Percentiles rank a stretch among this genome's conserved stretches.
phyloP scores from a whole-genome alignment of 192 early-diverging fungal species.

The Polychytrium aggregatum region DNA sequence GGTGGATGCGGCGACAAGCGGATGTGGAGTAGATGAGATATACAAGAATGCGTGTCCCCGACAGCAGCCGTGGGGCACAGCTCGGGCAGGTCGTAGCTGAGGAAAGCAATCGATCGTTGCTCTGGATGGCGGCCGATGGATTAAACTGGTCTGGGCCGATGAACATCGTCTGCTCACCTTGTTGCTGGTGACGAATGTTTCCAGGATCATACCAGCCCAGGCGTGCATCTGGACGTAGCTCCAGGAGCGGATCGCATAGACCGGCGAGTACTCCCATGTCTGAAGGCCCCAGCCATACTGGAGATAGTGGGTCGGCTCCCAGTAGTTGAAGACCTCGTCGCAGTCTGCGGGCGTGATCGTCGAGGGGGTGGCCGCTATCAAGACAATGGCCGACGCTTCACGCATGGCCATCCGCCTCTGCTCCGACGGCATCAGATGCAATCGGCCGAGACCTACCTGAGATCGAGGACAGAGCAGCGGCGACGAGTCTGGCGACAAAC shows the following conservation, averaged over 20 bases:
- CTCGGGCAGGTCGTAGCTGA: too few species aligned
- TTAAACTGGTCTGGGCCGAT: too few species aligned
- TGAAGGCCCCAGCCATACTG: slow-evolving; percentile 74
- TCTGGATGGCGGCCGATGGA: too few species aligned
- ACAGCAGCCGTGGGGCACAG: too few species aligned
- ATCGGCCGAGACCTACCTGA: not conserved
- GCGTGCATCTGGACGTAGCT: slow-evolving; percentile 59
- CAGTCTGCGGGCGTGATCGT: slow-evolving; percentile 42
- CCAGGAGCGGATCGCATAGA: slow-evolving; percentile 83
- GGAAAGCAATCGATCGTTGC: too few species aligned
- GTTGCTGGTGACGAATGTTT: slow-evolving; percentile 21
- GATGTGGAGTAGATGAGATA: not conserved
- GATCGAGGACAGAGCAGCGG: slow-evolving; percentile 44
- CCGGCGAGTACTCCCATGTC: slow-evolving; percentile 94
- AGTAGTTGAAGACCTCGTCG: slow-evolving; percentile 93
- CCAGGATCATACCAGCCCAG: slow-evolving; percentile 25
- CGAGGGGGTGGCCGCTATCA: not conserved
- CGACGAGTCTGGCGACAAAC: slow-evolving; percentile 37
- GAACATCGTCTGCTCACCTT: slow-evolving; percentile 19
- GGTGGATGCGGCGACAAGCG: not conserved
- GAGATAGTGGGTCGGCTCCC: slow-evolving; percentile 87
- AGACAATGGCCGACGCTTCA: not conserved
- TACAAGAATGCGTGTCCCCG: too few species aligned
- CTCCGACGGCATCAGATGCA: not conserved
- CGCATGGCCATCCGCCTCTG: not conserved